phyloP scores from a whole-genome alignment of 371 early-diverging fungal species.

The Neoconidiobolus thromboides region DNA sequence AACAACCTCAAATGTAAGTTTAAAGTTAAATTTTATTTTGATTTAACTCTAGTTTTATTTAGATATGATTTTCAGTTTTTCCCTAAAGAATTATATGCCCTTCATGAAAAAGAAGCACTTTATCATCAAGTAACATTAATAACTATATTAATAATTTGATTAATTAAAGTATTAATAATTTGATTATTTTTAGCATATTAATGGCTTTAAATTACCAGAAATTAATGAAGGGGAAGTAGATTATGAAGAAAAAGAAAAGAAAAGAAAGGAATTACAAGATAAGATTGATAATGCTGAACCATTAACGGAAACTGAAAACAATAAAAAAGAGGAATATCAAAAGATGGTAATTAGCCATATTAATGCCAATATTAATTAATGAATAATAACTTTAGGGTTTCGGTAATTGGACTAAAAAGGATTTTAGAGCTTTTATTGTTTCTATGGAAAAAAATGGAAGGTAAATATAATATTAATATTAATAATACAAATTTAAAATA shows the following conservation, averaged over 20 bases:
- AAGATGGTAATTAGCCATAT: conserved; percentile 16
- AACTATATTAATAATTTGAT: not conserved
- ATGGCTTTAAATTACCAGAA: conserved; percentile 23
- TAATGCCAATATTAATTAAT: not conserved
- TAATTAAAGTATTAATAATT: too few species aligned
- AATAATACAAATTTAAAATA: not conserved
- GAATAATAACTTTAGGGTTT: conserved; percentile 42
- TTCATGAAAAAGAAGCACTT: conserved; percentile 64
- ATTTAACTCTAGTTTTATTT: conserved; percentile 8
- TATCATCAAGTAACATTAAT: conserved; percentile 19
- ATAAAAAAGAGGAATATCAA: conserved; percentile 59
- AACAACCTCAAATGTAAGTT: conserved; percentile 26
- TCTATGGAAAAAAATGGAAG: conserved; percentile 84
- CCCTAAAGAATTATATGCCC: conserved; percentile 51
- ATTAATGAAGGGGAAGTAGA: conserved; percentile 22
- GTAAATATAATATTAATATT: conserved; percentile 8
- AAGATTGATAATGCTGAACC: conserved; percentile 73
- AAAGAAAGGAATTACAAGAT: conserved; percentile 56
- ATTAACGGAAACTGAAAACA: conserved; percentile 72
- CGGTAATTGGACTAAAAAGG: conserved; percentile 83
- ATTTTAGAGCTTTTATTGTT: conserved; percentile 74
- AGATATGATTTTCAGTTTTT: conserved; percentile 84
- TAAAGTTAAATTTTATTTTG: conserved; percentile 6
- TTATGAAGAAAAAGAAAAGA: conserved; percentile 32
- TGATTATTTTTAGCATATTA: conserved; percentile 28